Base-by-base conservation (phyloP, 352 stramenopile genomes). In the Pythium graminicola region DNA sequence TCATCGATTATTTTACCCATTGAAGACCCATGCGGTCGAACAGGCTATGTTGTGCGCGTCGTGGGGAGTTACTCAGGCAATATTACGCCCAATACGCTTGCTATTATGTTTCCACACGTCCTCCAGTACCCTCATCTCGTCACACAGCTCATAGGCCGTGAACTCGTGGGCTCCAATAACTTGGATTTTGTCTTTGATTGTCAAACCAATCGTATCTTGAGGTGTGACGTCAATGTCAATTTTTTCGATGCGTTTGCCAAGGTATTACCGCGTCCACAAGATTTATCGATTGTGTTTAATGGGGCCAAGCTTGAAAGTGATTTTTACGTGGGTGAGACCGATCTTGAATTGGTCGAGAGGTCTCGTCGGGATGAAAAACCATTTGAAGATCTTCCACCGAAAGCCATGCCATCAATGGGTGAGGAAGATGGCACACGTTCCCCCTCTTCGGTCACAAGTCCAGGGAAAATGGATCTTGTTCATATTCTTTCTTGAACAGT, bases 61-160 rank as follows among this genome's bases (percentile, higher is more conserved):
- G 4, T 36, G 5, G 42, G 39, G n/a, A 19, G 31, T n/a, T 60
- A 60, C 42, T 33, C 16, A 2, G 41, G 19, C 9, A 17, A 5
- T 2, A 27, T 60, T 43, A 60, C 52, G 1, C 9, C 20, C 17
- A 24, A 46, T 35, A 51, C 52, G 23, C 43, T 60, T 33, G 42
- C 41, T n/a, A 60, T 60, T 35, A 60, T 60, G 52, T 60, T 60
- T 17, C 52, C 52, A 10, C 52, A 60, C 42, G 32, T 53, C 29
- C 33, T 51, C 16, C 23, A 6, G 8, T 45, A 29, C 20, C 42
- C 52, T 3, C 13, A 9, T 3, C 20, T 60, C 33, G n/a, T 23
- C 2, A 3, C 38, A 11, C 31, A 52, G 33, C 42, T 60, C n/a
- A 19, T 60, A 5, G 43, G 42, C 11, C 42, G 32, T 6, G 10